Evolutionary conservation across 805 yeast genomes (phyloP).

Genomic region (Yarrowia sp.): DNA sequence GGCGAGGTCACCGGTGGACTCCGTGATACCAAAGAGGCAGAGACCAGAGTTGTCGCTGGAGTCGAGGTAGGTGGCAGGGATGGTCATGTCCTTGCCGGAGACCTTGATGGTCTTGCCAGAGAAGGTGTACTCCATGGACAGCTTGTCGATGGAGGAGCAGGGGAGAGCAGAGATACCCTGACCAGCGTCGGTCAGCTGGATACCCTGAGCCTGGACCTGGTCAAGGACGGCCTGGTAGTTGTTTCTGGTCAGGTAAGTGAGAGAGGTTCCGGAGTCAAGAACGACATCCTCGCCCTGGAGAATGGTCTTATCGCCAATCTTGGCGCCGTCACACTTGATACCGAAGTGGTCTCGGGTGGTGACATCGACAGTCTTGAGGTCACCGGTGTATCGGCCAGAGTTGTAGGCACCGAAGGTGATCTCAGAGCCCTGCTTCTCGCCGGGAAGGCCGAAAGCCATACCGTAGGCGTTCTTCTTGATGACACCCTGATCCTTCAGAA

Average conservation of each 20-base stretch:
- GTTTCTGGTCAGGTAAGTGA: conserved; percentile 37
- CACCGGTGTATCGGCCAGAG: conserved; percentile 42
- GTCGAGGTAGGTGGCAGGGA: background rate
- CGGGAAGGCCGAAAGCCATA: conserved; percentile 41
- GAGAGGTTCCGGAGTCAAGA: conserved; percentile 59
- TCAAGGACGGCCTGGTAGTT: conserved; percentile 31
- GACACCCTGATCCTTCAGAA: conserved; percentile 40
- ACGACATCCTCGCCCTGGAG: conserved; percentile 38
- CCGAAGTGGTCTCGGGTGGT: background rate
- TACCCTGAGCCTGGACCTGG: conserved; percentile 32
- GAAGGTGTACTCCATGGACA: background rate
- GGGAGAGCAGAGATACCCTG: background rate
- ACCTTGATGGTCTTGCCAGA: conserved; percentile 1
- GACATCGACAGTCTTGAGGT: conserved; percentile 36
- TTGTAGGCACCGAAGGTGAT: conserved; percentile 46
- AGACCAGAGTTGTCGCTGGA: conserved; percentile 7
- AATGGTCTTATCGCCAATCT: conserved; percentile 11
- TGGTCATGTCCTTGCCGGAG: conserved; percentile 9
- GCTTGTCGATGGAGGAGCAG: background rate
- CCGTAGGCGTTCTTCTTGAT: conserved; percentile 45
- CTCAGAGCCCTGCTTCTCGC: conserved; percentile 37
- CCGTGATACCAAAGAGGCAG: conserved; percentile 36
- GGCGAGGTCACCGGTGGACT: conserved; percentile 33
- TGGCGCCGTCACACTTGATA: conserved; percentile 29
- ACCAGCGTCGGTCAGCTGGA: conserved; percentile 36